These are phyloP conservation scores for Zymoseptoria ardabiliae DNA, from an alignment of 2,329 filamentous ascomycete genomes.

Conservation along the genomic window DNA sequence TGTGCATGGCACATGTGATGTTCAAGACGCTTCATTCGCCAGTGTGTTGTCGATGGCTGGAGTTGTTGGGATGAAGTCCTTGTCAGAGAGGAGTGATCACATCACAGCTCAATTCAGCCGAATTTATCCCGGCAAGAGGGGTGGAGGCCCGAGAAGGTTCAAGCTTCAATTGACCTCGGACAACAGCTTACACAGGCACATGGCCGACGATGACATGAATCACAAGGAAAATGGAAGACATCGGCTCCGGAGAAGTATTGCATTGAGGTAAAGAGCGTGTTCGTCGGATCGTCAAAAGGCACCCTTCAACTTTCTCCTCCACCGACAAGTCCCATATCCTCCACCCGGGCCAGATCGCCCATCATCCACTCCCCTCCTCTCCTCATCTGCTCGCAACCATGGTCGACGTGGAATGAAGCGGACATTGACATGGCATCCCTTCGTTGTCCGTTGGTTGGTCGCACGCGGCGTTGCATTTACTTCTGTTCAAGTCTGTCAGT, in stretches of 20 bases:
- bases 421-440: slow-evolving; percentile 3
- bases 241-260: background rate
- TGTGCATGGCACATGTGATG: background rate
- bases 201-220: background rate
- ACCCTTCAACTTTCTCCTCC: background rate
- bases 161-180: background rate
- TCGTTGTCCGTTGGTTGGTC: slow-evolving; percentile 3
- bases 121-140: background rate
- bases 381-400: slow-evolving; percentile 3
- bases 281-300: background rate
- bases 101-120: background rate
- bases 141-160: background rate
- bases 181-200: background rate
- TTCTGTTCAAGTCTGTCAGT: background rate
- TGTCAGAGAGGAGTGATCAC: background rate
- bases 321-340: background rate
- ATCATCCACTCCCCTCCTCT: background rate
- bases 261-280: background rate
- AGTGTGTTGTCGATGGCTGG: too few species aligned
- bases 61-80: background rate
- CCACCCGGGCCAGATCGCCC: background rate
- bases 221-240: background rate
- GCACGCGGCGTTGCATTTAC: slow-evolving; percentile 6
- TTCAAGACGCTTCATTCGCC: too few species aligned
- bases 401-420: slow-evolving; percentile 2